Conservation (phyloP, 1,139 yeast genomes). For the Pneumocystis canis region DNA sequence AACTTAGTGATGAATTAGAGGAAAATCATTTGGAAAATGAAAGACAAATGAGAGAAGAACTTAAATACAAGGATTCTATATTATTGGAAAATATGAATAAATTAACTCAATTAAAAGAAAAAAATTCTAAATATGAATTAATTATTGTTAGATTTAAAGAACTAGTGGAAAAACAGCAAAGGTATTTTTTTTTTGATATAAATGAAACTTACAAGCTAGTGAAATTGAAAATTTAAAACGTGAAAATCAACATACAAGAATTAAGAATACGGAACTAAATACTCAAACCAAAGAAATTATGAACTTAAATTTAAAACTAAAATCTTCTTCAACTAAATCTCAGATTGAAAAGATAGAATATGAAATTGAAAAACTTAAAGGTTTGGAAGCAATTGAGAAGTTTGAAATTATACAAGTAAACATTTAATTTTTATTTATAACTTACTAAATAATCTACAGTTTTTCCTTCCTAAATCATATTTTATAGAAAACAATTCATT, state of each 20-base stretch:
- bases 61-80: conserved; percentile 19
- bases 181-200: conserved; percentile 3
- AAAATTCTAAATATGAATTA: conserved; percentile 18
- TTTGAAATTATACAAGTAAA: conserved; percentile 18
- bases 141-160: conserved; percentile 23
- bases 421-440: background rate
- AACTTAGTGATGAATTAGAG: conserved; percentile 50
- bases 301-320: conserved; percentile 21
- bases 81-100: conserved; percentile 16
- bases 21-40: conserved; percentile 42
- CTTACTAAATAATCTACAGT: background rate
- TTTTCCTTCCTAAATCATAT: conserved; percentile 11
- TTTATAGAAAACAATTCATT: conserved; percentile 9
- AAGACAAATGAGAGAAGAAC: conserved; percentile 35
- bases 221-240: conserved; percentile 20
- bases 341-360: conserved; percentile 21
- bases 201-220: conserved; percentile 1
- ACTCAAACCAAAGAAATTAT: conserved; percentile 18
- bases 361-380: conserved; percentile 20
- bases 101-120: conserved; percentile 10
- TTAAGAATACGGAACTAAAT: conserved; percentile 15
- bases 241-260: conserved; percentile 14
- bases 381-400: conserved; percentile 21
- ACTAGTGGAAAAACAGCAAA: conserved; percentile 21
- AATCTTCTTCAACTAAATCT: conserved; percentile 17